These are phyloP conservation scores for Yarrowia keelungensis DNA, from an alignment of 805 yeast species.

Conservation along the genomic window DNA sequence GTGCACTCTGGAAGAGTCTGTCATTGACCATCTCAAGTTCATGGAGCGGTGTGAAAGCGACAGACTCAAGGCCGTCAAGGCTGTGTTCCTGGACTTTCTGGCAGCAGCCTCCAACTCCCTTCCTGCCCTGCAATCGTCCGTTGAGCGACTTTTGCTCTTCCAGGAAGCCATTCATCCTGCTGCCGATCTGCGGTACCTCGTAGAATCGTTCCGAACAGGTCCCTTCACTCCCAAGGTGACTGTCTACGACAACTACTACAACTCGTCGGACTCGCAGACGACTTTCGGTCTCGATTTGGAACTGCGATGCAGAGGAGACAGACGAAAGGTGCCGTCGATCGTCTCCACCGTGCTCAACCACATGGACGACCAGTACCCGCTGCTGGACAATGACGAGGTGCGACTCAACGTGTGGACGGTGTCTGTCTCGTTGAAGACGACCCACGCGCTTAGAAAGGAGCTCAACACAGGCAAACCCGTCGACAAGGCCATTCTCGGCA, in stretches of 20 bases:
- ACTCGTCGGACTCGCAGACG: conserved; percentile 64
- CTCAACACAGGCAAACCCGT: conserved; percentile 53
- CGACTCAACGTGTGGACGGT: conserved; percentile 73
- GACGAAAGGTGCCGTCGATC: conserved; percentile 72
- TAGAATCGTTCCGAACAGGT: conserved; percentile 76
- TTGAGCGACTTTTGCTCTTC: conserved; percentile 65
- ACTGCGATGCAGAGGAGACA: conserved; percentile 72
- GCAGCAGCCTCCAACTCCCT: conserved; percentile 69
- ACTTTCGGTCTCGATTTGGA: conserved; percentile 82
- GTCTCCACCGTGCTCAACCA: conserved; percentile 67
- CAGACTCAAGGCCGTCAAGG: conserved; percentile 75
- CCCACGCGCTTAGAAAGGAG: conserved; percentile 66
- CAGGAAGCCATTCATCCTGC: conserved; percentile 77
- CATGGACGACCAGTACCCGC: conserved; percentile 74
- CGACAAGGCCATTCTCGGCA: conserved; percentile 47
- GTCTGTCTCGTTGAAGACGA: conserved; percentile 64
- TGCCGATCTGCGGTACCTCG: conserved; percentile 68
- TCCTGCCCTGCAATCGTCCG: conserved; percentile 61
- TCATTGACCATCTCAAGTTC: conserved; percentile 73
- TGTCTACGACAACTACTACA: conserved; percentile 80
- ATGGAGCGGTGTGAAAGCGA: conserved; percentile 86
- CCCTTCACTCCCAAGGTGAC: conserved; percentile 73
- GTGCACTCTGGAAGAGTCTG: conserved; percentile 72
- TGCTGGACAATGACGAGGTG: conserved; percentile 67
- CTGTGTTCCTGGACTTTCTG: conserved; percentile 74